These are phyloP conservation scores for Lolium rigidum DNA, from an alignment of 176 grass and related monocot species.

Conservation along the genomic window DNA sequence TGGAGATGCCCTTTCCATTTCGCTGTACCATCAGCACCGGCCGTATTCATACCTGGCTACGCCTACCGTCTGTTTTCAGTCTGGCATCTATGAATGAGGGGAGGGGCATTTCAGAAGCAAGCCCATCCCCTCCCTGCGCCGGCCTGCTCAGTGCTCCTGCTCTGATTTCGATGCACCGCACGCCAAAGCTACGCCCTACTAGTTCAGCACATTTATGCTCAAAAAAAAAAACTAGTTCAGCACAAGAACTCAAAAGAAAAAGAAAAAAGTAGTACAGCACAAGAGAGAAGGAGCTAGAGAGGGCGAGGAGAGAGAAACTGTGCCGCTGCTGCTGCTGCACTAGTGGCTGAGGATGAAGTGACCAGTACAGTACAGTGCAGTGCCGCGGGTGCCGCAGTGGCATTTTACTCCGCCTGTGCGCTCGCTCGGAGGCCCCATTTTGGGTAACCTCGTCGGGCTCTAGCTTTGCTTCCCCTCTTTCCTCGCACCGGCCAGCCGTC, in stretches of 20 bases:
- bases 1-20: too few relatives aligned
- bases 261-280: too few relatives aligned
- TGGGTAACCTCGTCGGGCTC: not conserved
- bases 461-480: constrained; percentile 3
- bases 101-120: constrained; percentile 73
- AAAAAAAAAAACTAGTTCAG: too few relatives aligned
- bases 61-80: constrained; percentile 16
- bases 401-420: constrained; percentile 57
- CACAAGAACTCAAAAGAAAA: too few relatives aligned
- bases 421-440: constrained; percentile 6
- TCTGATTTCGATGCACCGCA: constrained; percentile 72
- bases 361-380: constrained; percentile 1
- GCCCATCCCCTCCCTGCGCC: constrained; percentile 27
- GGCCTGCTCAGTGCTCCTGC: not conserved
- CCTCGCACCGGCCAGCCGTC: constrained; percentile 11
- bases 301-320: constrained; percentile 25
- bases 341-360: not conserved
- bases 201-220: too few relatives aligned
- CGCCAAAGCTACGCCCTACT: constrained; percentile 39
- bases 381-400: constrained; percentile 13
- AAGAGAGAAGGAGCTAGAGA: constrained; percentile 16
- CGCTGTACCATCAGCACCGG: not conserved
- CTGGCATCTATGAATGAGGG: constrained; percentile 70
- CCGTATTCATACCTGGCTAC: not conserved
- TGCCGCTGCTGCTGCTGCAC: constrained; percentile 10